Evolutionary conservation across 129 eudicot genomes (phyloP).

Genomic region (Scalesia atractyloides): DNA sequence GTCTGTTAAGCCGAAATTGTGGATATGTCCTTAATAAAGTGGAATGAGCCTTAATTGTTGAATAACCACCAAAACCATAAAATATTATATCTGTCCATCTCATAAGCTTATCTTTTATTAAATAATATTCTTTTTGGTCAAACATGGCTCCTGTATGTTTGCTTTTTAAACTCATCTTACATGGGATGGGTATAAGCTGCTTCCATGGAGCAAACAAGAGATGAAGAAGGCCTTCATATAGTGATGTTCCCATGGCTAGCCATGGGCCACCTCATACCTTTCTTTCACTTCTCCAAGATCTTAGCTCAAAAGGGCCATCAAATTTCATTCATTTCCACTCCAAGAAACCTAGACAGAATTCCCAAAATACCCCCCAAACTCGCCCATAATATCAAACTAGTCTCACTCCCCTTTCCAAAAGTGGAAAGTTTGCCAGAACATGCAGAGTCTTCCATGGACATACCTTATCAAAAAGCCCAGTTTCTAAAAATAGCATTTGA

Average conservation of each 20-base stretch:
- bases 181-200: not conserved
- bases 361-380: constrained; percentile 52
- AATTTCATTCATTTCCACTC: constrained; percentile 71
- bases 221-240: constrained; percentile 43
- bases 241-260: constrained; percentile 98
- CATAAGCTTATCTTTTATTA: constrained; percentile 3
- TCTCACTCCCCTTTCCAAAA: constrained; percentile 53
- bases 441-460: constrained; percentile 82
- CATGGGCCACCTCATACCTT: constrained; percentile 81
- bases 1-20: too few relatives aligned
- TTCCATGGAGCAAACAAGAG: not conserved
- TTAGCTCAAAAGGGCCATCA: constrained; percentile 65
- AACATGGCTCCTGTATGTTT: constrained; percentile 29
- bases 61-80: not conserved
- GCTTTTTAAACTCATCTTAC: not conserved
- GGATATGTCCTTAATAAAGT: too few relatives aligned
- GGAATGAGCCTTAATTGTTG: too few relatives aligned
- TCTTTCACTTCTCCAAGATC: constrained; percentile 49
- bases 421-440: constrained; percentile 41
- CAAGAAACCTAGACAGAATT: constrained; percentile 63
- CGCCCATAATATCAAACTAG: constrained; percentile 39
- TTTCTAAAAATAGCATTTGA: constrained; percentile 68
- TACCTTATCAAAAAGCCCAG: constrained; percentile 52
- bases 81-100: not conserved
- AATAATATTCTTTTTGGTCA: constrained; percentile 13